Evolutionary conservation across 2,329 filamentous ascomycete genomes (phyloP).

Genomic region (Ophiostoma montium): DNA sequence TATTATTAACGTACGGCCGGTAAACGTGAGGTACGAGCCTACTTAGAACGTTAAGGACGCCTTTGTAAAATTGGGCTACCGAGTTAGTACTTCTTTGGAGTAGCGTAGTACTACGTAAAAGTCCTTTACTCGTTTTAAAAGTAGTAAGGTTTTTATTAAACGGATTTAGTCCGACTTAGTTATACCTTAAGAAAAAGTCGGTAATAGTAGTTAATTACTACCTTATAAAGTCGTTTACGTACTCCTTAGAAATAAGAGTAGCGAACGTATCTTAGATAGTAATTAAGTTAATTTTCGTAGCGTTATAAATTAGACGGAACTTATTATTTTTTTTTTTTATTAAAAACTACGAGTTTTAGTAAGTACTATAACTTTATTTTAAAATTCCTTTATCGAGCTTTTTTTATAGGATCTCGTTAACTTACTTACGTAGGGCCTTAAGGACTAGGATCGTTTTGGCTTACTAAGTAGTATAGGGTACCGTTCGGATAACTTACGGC

Average conservation of each 20-base stretch:
- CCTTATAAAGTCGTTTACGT: neutral
- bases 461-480: neutral
- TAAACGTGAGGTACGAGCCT: neutral
- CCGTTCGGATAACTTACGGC: neutral
- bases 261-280: neutral
- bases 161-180: neutral
- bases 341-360: neutral
- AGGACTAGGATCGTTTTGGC: conserved; percentile 27
- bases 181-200: neutral
- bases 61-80: neutral
- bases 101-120: neutral
- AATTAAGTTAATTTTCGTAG: neutral
- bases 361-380: neutral
- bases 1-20: neutral
- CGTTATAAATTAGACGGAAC: conserved; percentile 1
- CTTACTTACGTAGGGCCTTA: neutral
- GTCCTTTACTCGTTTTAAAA: neutral
- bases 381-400: neutral
- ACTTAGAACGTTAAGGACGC: neutral
- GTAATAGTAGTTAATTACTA: neutral
- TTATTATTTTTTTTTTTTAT: neutral
- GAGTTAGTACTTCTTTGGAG: neutral
- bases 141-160: neutral
- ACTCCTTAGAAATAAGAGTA: neutral
- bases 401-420: neutral